Evolutionary conservation across 768 basidiomycete genomes (phyloP).

Genomic region (Pisolithus tinctorius): DNA sequence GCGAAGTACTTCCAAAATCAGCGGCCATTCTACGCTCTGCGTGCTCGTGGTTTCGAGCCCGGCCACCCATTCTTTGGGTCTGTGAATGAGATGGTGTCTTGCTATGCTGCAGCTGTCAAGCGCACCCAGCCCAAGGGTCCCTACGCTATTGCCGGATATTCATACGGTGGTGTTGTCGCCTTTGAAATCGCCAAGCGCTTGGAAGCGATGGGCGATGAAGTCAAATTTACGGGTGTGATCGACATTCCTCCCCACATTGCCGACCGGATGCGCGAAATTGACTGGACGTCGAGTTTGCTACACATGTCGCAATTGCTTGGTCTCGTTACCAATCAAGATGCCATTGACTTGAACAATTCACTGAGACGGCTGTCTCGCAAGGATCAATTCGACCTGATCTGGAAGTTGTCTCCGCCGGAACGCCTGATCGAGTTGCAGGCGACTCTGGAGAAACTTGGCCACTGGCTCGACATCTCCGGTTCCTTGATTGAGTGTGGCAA

Average conservation of each 20-base stretch:
- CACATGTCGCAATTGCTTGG: slow-evolving; percentile 35
- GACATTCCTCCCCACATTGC: slow-evolving; percentile 38
- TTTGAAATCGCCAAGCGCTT: slow-evolving; percentile 37
- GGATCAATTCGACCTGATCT: slow-evolving; percentile 15
- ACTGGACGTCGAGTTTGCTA: slow-evolving; percentile 33
- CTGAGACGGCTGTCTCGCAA: slow-evolving; percentile 13
- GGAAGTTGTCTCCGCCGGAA: slow-evolving; percentile 12
- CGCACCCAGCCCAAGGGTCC: slow-evolving; percentile 31
- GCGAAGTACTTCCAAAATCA: slow-evolving; percentile 33
- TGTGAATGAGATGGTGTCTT: slow-evolving; percentile 35
- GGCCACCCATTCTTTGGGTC: slow-evolving; percentile 30
- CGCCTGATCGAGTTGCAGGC: slow-evolving; percentile 18
- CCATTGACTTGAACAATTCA: slow-evolving; percentile 10
- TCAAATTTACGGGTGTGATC: slow-evolving; percentile 35
- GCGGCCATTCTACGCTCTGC: slow-evolving; percentile 38
- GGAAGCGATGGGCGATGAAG: slow-evolving; percentile 27
- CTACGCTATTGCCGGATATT: slow-evolving; percentile 39
- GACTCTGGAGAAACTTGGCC: slow-evolving; percentile 15
- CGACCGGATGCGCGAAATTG: slow-evolving; percentile 33
- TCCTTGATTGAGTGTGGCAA: slow-evolving; percentile 11
- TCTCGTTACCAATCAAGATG: slow-evolving; percentile 19
- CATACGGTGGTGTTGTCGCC: slow-evolving; percentile 38
- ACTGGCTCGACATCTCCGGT: slow-evolving; percentile 16
- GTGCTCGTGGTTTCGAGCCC: slow-evolving; percentile 38
- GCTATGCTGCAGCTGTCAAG: slow-evolving; percentile 31